A percentile compares a stretch with the other conserved stretches of the same genome.
Conservation (phyloP, 2,329 filamentous ascomycete genomes). For the Neocucurbitaria cava region DNA sequence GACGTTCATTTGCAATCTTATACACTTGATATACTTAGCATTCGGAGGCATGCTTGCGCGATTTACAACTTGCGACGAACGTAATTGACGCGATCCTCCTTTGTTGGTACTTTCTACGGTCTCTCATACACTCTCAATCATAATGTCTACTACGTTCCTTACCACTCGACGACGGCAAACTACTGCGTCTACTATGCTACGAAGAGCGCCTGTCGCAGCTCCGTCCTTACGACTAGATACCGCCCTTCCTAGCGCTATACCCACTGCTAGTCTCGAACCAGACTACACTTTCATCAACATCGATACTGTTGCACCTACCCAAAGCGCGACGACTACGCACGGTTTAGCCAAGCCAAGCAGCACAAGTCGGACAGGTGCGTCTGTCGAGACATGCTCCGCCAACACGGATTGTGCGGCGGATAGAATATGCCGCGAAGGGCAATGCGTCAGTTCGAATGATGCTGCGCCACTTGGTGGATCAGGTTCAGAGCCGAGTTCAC, state of each 20-base stretch:
- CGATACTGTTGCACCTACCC: conserved; percentile 17
- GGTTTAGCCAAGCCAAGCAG: neutral
- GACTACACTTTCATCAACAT: conserved; percentile 16
- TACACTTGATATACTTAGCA: neutral
- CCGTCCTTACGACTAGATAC: conserved; percentile 3
- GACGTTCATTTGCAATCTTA: conserved; percentile 22
- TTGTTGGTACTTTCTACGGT: conserved; percentile 1
- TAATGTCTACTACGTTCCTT: conserved; percentile 36
- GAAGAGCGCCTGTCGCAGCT: conserved; percentile 8
- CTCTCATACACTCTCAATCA: conserved; percentile 22
- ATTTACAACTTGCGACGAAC: conserved; percentile 3
- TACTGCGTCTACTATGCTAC: conserved; percentile 9
- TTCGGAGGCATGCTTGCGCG: conserved; percentile 6
- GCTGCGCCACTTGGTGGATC: conserved; percentile 28
- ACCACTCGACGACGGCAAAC: conserved; percentile 8
- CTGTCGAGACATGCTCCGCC: conserved; percentile 26
- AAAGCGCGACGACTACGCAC: conserved; percentile 10
- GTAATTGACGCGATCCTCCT: conserved; percentile 8
- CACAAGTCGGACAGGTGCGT: conserved; percentile 19
- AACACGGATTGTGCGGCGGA: conserved; percentile 34
- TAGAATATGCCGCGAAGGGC: conserved; percentile 29
- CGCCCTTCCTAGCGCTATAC: conserved; percentile 5
- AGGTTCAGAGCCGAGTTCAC: conserved; percentile 20
- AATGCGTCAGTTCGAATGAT: conserved; percentile 24
- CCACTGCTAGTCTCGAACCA: conserved; percentile 3